Conservation (phyloP, 805 yeast genomes). For the Yarrowia sp. region DNA sequence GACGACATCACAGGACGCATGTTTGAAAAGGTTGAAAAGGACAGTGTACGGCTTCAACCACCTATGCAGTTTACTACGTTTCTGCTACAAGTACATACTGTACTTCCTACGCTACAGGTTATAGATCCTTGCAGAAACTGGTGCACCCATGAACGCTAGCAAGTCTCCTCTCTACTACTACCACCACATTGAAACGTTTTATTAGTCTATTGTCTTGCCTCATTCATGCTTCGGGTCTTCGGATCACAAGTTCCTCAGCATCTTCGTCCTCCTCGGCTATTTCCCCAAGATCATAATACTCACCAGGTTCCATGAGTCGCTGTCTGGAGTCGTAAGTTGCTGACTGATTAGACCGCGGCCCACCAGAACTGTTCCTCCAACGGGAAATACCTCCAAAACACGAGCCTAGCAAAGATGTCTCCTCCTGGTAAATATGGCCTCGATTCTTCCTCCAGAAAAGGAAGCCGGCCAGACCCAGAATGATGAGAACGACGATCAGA, state of each 20-base stretch:
- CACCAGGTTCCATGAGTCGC: conserved; percentile 37
- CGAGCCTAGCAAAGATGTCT: conserved; percentile 25
- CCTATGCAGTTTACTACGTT: no score
- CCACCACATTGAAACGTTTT: no score
- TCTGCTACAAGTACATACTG: no score
- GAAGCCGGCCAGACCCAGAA: conserved; percentile 41
- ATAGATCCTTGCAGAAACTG: no score
- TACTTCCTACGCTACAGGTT: no score
- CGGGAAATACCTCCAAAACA: conserved; percentile 39
- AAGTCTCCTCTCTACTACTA: no score
- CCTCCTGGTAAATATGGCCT: conserved; percentile 41
- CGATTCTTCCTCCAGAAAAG: conserved; percentile 44
- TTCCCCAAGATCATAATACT: conserved; percentile 38
- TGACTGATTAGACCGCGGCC: conserved; percentile 10
- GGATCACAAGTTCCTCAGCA: conserved; percentile 40
- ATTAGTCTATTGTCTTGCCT: conserved; percentile 1
- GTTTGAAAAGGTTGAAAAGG: no score
- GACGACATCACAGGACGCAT: no score
- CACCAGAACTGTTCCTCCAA: conserved; percentile 30
- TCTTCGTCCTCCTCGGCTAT: conserved; percentile 46
- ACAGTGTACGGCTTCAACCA: no score
- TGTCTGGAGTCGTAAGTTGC: conserved; percentile 21
- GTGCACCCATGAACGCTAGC: no score
- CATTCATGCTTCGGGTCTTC: conserved; percentile 12
- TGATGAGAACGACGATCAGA: conserved; percentile 49